These are phyloP conservation scores for Fusarium sublunatum DNA, from an alignment of 2,329 filamentous ascomycete species.

Conservation along the genomic window DNA sequence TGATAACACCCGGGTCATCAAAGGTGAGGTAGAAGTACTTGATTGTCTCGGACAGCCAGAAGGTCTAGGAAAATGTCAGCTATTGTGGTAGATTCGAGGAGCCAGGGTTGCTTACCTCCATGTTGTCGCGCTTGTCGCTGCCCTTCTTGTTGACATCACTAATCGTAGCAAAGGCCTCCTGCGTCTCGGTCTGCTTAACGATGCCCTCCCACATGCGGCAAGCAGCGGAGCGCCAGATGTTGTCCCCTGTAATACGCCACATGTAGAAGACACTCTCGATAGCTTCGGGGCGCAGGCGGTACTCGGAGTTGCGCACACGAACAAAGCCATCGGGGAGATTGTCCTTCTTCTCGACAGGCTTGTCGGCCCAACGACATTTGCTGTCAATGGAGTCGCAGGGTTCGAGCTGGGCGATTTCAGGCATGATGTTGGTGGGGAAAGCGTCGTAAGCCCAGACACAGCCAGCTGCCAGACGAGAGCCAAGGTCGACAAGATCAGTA, in stretches of 20 bases:
- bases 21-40: slow-evolving; percentile 85
- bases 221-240: slow-evolving; percentile 57
- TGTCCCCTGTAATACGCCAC: slow-evolving; percentile 62
- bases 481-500: slow-evolving; percentile 59
- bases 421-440: slow-evolving; percentile 65
- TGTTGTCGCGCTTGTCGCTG: slow-evolving; percentile 63
- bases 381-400: slow-evolving; percentile 50
- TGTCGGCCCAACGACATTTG: slow-evolving; percentile 52
- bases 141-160: slow-evolving; percentile 50
- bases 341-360: slow-evolving; percentile 40
- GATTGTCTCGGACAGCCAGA: slow-evolving; percentile 80
- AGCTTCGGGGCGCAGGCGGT: slow-evolving; percentile 62
- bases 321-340: slow-evolving; percentile 67
- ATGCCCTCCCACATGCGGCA: slow-evolving; percentile 63
- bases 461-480: slow-evolving; percentile 61
- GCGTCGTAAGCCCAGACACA: slow-evolving; percentile 66
- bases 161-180: slow-evolving; percentile 58
- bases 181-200: slow-evolving; percentile 56
- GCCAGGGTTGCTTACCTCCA: slow-evolving; percentile 62
- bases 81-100: not conserved
- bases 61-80: slow-evolving; percentile 56
- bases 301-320: slow-evolving; percentile 58
- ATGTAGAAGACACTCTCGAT: slow-evolving; percentile 65
- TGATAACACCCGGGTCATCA: slow-evolving; percentile 70
- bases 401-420: slow-evolving; percentile 59